phyloP scores from a whole-genome alignment of 1,284 basidiomycete species.

The Puccinia novopanici region DNA sequence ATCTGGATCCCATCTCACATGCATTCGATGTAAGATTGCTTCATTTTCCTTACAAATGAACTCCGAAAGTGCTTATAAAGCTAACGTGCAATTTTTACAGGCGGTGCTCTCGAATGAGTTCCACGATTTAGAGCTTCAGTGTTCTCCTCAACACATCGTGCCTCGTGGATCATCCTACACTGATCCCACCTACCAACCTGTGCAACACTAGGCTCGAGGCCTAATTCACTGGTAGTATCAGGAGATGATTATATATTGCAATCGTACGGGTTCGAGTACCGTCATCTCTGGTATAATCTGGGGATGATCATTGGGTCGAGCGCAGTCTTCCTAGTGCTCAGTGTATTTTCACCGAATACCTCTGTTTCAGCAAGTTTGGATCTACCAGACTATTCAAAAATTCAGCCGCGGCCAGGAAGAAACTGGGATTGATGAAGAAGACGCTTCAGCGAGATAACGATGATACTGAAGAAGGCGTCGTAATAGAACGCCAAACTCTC shows the following conservation, averaged over 20 bases:
- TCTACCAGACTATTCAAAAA: constrained; percentile 42
- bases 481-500: constrained; percentile 1
- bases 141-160: constrained; percentile 54
- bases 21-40: constrained; percentile 54
- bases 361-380: constrained; percentile 38
- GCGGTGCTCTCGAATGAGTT: constrained; percentile 50
- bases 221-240: constrained; percentile 31
- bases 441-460: not conserved
- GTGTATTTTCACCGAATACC: constrained; percentile 15
- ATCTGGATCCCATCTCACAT: constrained; percentile 55
- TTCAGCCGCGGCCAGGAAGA: constrained; percentile 6
- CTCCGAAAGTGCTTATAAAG: not conserved
- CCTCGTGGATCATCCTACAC: constrained; percentile 52
- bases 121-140: constrained; percentile 53
- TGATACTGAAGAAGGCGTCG: constrained; percentile 7
- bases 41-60: constrained; percentile 9
- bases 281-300: constrained; percentile 36
- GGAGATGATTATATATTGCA: constrained; percentile 42
- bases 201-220: constrained; percentile 44
- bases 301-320: constrained; percentile 20
- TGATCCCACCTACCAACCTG: constrained; percentile 49
- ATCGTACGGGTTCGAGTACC: constrained; percentile 37
- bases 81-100: not conserved
- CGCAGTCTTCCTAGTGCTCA: constrained; percentile 7
- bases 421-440: constrained; percentile 9